Evolutionary conservation across 2,329 filamentous ascomycete genomes (phyloP).

Genomic region (Neocucurbitaria cava): DNA sequence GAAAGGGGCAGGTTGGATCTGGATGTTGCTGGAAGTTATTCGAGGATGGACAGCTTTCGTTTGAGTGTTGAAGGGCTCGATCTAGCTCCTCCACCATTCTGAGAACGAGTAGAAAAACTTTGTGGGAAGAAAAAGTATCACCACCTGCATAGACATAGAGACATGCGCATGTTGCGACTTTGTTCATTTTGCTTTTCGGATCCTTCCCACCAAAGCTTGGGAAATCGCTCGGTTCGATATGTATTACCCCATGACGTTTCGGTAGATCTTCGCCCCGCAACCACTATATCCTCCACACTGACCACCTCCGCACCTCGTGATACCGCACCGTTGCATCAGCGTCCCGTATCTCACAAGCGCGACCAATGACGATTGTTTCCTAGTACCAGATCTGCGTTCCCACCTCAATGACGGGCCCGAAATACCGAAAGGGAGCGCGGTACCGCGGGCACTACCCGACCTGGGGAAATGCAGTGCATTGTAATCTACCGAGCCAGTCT

Average conservation of each 20-base stretch:
- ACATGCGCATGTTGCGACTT: not conserved
- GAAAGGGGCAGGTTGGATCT: constrained; percentile 80
- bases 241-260: constrained; percentile 8
- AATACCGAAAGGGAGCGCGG: not conserved
- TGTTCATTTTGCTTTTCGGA: not conserved
- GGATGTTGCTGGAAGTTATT: constrained; percentile 86
- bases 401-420: constrained; percentile 1
- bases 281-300: constrained; percentile 2
- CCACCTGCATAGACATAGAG: not conserved
- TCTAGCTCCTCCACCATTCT: constrained; percentile 63
- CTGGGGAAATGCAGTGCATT: constrained; percentile 8
- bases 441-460: not conserved
- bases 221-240: not conserved
- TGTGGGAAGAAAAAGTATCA: no score
- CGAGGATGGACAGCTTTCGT: constrained; percentile 71
- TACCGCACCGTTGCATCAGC: constrained; percentile 6
- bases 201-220: not conserved
- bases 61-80: constrained; percentile 67
- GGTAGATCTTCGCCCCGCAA: constrained; percentile 21
- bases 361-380: constrained; percentile 2
- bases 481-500: not conserved
- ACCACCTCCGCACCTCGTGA: not conserved
- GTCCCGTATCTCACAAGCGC: not conserved
- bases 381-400: not conserved
- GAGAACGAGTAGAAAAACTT: not conserved